These are phyloP conservation scores for Saitoella complicata DNA, from an alignment of 805 yeast genomes.

Conservation along the genomic window DNA sequence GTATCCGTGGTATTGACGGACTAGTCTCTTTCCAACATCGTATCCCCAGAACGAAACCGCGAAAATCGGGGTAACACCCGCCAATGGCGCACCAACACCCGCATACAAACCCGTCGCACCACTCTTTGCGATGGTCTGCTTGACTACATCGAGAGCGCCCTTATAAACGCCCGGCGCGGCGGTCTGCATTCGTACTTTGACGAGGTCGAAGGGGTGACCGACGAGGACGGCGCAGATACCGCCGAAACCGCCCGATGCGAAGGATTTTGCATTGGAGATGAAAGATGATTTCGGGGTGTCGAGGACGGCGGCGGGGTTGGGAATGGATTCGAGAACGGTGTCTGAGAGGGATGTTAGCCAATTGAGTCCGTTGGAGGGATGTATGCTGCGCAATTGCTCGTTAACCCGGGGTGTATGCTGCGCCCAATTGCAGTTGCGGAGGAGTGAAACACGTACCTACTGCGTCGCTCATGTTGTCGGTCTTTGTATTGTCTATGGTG, in stretches of 20 bases:
- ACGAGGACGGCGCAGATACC: constrained; percentile 90
- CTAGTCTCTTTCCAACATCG: constrained; percentile 74
- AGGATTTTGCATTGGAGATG: constrained; percentile 34
- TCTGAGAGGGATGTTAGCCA: too few relatives aligned
- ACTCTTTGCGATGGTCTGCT: constrained; percentile 49
- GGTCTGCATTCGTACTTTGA: constrained; percentile 83
- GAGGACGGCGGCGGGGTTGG: too few relatives aligned
- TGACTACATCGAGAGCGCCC: constrained; percentile 51
- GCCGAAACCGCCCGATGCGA: constrained; percentile 89
- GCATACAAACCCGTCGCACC: constrained; percentile 72
- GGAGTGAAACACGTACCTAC: too few relatives aligned
- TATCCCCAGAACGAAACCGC: constrained; percentile 98
- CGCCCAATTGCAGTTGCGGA: too few relatives aligned
- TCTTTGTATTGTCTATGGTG: too few relatives aligned
- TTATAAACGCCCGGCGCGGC: constrained; percentile 40
- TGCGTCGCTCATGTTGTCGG: too few relatives aligned
- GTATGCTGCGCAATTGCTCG: too few relatives aligned
- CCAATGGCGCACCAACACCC: constrained; percentile 84
- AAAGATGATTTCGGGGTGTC: too few relatives aligned
- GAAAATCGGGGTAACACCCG: constrained; percentile 98
- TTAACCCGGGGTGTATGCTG: too few relatives aligned
- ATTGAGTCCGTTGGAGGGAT: too few relatives aligned
- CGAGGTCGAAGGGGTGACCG: constrained; percentile 80
- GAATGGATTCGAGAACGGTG: too few relatives aligned
- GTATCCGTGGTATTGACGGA: constrained; percentile 26